Conservation (phyloP, 805 yeast genomes). For the Candida namnaoensis region DNA sequence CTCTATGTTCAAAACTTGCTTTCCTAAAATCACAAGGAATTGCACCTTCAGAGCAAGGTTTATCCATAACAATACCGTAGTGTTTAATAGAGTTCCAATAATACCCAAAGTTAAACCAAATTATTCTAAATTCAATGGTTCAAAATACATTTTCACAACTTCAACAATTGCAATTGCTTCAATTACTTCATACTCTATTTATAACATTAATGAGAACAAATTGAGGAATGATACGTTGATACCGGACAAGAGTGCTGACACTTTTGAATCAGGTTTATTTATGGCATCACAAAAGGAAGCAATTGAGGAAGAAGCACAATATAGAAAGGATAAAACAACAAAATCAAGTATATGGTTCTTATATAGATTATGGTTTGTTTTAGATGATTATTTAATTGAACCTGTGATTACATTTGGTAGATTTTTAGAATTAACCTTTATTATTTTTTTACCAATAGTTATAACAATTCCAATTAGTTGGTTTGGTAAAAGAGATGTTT, state of each 20-base stretch:
- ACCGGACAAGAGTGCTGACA: constrained; percentile 43
- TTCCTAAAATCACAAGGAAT: too few species aligned
- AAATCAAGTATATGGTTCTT: constrained; percentile 1
- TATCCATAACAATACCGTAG: too few species aligned
- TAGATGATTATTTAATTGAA: constrained; percentile 52
- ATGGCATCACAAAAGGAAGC: constrained; percentile 51
- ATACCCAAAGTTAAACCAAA: too few species aligned
- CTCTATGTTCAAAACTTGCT: too few species aligned
- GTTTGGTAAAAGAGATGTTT: constrained; percentile 14
- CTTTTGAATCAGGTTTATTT: constrained; percentile 63
- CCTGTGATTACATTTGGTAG: constrained; percentile 64
- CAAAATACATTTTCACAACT: neutral
- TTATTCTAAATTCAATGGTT: too few species aligned
- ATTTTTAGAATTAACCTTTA: constrained; percentile 51
- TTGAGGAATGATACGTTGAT: constrained; percentile 4
- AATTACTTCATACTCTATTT: neutral
- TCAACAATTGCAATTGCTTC: neutral
- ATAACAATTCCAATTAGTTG: constrained; percentile 50
- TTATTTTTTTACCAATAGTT: constrained; percentile 64
- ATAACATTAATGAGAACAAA: too few species aligned
- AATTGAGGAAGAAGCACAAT: constrained; percentile 23
- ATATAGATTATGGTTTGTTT: constrained; percentile 19
- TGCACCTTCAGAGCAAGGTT: too few species aligned
- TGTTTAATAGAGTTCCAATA: too few species aligned
- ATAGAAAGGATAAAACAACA: constrained; percentile 21